Percentiles rank a stretch among this genome's conserved stretches.
phyloP scores from a whole-genome alignment of 2,329 filamentous ascomycete species.

The Penicillium carneum region DNA sequence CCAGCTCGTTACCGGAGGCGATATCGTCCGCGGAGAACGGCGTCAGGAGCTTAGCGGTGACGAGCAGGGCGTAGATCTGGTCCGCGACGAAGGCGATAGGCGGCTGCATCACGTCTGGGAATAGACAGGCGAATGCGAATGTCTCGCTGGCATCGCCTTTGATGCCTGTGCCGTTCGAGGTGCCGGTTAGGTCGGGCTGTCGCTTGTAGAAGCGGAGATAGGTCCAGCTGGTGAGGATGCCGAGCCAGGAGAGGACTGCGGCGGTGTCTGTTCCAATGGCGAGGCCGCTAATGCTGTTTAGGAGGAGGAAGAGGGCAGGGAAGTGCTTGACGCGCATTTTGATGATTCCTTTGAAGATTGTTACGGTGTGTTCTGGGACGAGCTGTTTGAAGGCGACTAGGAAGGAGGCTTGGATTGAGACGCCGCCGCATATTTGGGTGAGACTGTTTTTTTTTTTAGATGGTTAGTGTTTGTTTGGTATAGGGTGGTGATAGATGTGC shows the following conservation, averaged over 20 bases:
- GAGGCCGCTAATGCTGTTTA: slow-evolving; percentile 72
- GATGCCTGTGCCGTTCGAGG: slow-evolving; percentile 64
- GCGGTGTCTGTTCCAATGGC: slow-evolving; percentile 75
- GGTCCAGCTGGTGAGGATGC: slow-evolving; percentile 88
- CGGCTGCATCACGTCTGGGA: slow-evolving; percentile 83
- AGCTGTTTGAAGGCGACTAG: slow-evolving; percentile 97
- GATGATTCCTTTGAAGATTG: slow-evolving; percentile 84
- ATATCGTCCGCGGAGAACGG: slow-evolving; percentile 86
- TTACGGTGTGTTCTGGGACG: slow-evolving; percentile 94
- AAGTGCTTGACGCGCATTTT: slow-evolving; percentile 86
- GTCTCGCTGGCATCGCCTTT: slow-evolving; percentile 94
- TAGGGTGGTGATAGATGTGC: not conserved
- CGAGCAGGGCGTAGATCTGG: slow-evolving; percentile 75
- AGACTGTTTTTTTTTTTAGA: slow-evolving; percentile 58
- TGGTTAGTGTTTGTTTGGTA: slow-evolving; percentile 6
- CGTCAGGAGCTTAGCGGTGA: slow-evolving; percentile 78
- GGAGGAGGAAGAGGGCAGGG: slow-evolving; percentile 75
- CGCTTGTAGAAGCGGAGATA: slow-evolving; percentile 94
- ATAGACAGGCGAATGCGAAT: slow-evolving; percentile 94
- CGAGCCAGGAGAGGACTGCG: slow-evolving; percentile 78
- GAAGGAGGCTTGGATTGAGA: slow-evolving; percentile 89
- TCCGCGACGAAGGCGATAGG: slow-evolving; percentile 76
- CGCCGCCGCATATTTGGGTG: slow-evolving; percentile 84
- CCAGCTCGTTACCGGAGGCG: slow-evolving; percentile 74
- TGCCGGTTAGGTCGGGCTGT: slow-evolving; percentile 62